Base-by-base conservation (phyloP, 192 early-diverging fungal genomes). In the Coemansia pectinata region DNA sequence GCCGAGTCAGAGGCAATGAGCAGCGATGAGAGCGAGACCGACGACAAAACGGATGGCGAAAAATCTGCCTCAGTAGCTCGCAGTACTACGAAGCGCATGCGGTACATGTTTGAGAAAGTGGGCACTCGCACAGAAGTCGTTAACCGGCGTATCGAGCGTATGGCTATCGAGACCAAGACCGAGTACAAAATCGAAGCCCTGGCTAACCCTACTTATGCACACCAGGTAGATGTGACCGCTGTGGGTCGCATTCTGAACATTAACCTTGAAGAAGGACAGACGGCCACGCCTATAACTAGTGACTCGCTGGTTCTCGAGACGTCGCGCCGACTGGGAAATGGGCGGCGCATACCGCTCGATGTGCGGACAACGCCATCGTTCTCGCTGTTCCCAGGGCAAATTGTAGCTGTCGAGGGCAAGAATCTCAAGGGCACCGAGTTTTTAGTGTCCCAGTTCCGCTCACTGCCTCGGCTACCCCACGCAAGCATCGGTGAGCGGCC, bases 381-480 rank as follows among this genome's bases (percentile, higher is more conserved):
- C 70, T 73, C 87, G 39, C 83, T 98, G 27, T 98, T 98, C 67
- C 96, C 95, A 2, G 97, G 97, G 27, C 96, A 96, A 63, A 80
- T 96, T 50, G 83, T 95, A 25, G 94, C 87, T 2, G 66, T 94
- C 5, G 81, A 88, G 48, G 95, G 91, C 3, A 84, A 84, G 47
- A 90, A 89, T 59, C 77, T 82, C 36, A 85, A 83, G 47, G 87
- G 88, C 31, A 67, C 86, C 1, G 67, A 81, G 63, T 89, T 90
- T 63, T 63, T 81, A 2, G 89, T 83, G 0, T 76, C 87, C 11
- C 73, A 81, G 55, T 72, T 90, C 8, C 77, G 81, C 33, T 63
- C 85, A 69, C 79, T 94, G 73, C 86, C 91, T 23, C 87, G 88
- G 11, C 53, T 86, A 17, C 74, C 88, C 11, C 84, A 87, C 14